These are phyloP conservation scores for Pholiota molesta DNA, from an alignment of 768 basidiomycete genomes.

Conservation along the genomic window DNA sequence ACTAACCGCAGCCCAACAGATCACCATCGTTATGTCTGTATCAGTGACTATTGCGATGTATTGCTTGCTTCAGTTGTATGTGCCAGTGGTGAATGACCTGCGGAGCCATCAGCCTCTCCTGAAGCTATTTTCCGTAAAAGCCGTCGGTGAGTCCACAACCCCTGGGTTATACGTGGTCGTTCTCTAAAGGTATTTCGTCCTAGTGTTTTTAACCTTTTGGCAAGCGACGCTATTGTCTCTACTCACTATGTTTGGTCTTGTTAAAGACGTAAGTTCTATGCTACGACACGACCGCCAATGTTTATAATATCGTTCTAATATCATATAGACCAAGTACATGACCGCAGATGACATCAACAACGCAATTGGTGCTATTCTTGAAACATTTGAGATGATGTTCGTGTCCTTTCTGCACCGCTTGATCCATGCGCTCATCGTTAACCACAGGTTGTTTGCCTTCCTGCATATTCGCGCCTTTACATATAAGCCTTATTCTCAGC, in stretches of 20 bases:
- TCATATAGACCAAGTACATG: constrained; percentile 62
- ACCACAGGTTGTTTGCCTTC: constrained; percentile 60
- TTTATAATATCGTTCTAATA: neutral
- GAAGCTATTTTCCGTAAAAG: constrained; percentile 74
- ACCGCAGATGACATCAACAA: constrained; percentile 75
- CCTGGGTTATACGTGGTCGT: neutral
- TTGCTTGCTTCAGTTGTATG: constrained; percentile 72
- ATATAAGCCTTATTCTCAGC: constrained; percentile 60
- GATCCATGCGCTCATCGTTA: neutral
- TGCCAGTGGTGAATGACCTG: constrained; percentile 57
- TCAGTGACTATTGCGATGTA: constrained; percentile 83
- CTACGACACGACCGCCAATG: neutral
- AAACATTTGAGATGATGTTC: constrained; percentile 79
- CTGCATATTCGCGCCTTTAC: constrained; percentile 75
- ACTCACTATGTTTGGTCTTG: constrained; percentile 57
- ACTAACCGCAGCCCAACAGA: constrained; percentile 35
- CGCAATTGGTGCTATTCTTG: constrained; percentile 66
- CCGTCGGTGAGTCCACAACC: constrained; percentile 52
- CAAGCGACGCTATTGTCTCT: constrained; percentile 64
- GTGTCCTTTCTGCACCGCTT: constrained; percentile 22
- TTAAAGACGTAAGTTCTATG: constrained; percentile 56
- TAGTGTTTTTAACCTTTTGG: constrained; percentile 80
- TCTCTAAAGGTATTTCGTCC: neutral
- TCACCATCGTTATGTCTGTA: constrained; percentile 60
- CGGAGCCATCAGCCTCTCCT: constrained; percentile 61